Evolutionary conservation across 2,329 filamentous ascomycete genomes (phyloP), one percentile per base, ranked within the genome.

Genomic region (Alternaria metachromatica): DNA sequence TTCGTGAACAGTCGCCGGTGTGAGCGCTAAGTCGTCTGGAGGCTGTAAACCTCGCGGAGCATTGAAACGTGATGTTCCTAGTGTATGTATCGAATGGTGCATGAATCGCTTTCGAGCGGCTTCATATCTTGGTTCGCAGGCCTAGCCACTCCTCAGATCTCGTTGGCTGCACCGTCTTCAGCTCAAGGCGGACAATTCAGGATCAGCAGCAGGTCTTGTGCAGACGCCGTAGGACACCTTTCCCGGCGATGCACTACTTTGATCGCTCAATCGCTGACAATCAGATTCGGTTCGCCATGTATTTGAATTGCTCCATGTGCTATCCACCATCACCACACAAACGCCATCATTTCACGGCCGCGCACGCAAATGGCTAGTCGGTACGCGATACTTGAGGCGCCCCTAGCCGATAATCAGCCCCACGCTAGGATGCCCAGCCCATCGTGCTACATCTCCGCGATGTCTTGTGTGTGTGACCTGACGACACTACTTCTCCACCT

Each of bases 1-100:
- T 73, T 77, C 66, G 68, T 69, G 71, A 68, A 69, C 65, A 66
- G 69, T 62, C 66, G 68, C 71, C 70, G 70, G 68, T 67, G 71
- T 75, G 71, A 74, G 71, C 75, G 73, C 76, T 78, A 77, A 72
- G 63, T 69, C 59, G 63, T 64, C 61, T 62, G 63, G 63, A 72
- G 64, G 69, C 65, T 69, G 70, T 70, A 75, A 75, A 67, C 72
- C 70, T 71, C 66, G 65, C 70, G 67, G 65, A 62, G 58, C 58
- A 70, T 71, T 69, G 69, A 71, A 71, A 72, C 67, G 62, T 70
- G 69, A 64, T 69, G 55, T 56, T 65, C 57, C 63, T 65, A 67
- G 63, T 63, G 57, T 63, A 50, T 63, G 69, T 69, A 68, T 64
- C 64, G 63, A 66, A 66, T 58, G 63, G 65, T 68, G 64, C 67